Conservation (phyloP, 2,329 filamentous ascomycete species). For the Rasamsonia emersonii region DNA sequence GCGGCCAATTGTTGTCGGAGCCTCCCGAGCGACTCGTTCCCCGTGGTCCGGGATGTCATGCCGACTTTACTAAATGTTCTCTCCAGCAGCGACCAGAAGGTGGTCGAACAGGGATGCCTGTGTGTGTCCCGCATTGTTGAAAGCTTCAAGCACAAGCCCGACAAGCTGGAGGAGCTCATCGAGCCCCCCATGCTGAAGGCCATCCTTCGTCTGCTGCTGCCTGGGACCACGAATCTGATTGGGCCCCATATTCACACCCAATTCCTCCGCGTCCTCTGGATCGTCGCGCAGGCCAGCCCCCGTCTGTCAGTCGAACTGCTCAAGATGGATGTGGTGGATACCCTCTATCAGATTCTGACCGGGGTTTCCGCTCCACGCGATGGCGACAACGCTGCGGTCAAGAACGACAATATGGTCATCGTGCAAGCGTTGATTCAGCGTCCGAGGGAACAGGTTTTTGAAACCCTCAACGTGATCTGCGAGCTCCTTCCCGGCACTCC, state of each 20-base stretch:
- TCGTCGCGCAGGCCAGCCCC: conserved; percentile 82
- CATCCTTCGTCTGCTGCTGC: conserved; percentile 77
- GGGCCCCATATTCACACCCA: conserved; percentile 92
- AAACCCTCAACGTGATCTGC: conserved; percentile 95
- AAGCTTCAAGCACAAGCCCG: conserved; percentile 83
- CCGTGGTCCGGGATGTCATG: conserved; percentile 91
- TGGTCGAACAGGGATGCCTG: conserved; percentile 91
- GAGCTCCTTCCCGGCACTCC: conserved; percentile 77
- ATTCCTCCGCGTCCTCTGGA: conserved; percentile 84
- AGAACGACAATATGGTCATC: conserved; percentile 91
- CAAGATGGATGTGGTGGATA: conserved; percentile 95
- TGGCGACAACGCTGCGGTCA: conserved; percentile 45
- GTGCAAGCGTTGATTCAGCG: conserved; percentile 98
- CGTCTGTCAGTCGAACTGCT: conserved; percentile 80
- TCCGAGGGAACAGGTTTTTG: conserved; percentile 89
- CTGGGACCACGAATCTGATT: conserved; percentile 92
- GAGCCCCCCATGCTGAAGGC: conserved; percentile 78
- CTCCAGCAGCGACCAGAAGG: conserved; percentile 85
- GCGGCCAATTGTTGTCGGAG: conserved; percentile 98
- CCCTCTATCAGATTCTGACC: conserved; percentile 91
- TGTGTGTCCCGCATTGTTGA: conserved; percentile 95
- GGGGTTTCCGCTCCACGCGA: conserved; percentile 84
- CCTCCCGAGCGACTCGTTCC: conserved; percentile 87
- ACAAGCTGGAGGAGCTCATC: conserved; percentile 85
- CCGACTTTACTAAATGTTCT: conserved; percentile 86